Percentiles rank a stretch among this genome's conserved stretches.
Conservation (phyloP, 495 filamentous ascomycete species). For the Pyronema omphalodes region DNA sequence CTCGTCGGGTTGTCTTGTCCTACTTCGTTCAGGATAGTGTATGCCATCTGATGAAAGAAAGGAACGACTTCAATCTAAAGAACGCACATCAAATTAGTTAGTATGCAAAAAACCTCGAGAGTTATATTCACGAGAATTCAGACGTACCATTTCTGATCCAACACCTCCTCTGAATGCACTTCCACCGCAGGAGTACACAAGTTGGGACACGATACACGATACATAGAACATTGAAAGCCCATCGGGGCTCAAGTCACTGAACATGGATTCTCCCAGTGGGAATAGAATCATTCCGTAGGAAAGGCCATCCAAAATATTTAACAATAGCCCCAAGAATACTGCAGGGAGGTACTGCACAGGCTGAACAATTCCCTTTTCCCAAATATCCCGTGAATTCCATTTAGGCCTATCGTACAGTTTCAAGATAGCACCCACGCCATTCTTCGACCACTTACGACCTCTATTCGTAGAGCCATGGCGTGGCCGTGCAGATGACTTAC, state of each 20-base stretch:
- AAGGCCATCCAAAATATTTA: slow-evolving; percentile 85
- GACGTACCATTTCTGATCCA: slow-evolving; percentile 75
- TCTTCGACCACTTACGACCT: not conserved
- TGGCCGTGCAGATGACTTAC: not conserved
- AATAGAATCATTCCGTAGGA: slow-evolving; percentile 96
- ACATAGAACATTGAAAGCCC: slow-evolving; percentile 98
- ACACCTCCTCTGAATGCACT: slow-evolving; percentile 83
- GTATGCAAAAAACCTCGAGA: not conserved
- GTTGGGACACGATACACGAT: slow-evolving; percentile 82
- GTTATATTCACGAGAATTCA: not conserved
- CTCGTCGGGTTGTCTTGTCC: slow-evolving; percentile 65
- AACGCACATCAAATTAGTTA: not conserved
- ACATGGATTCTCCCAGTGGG: slow-evolving; percentile 67
- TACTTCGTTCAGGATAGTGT: slow-evolving; percentile 60
- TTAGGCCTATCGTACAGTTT: slow-evolving; percentile 32
- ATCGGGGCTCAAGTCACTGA: slow-evolving; percentile 65
- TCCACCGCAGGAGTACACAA: slow-evolving; percentile 71
- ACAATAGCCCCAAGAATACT: slow-evolving; percentile 67
- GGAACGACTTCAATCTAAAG: slow-evolving; percentile 80
- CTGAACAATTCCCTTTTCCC: slow-evolving; percentile 42
- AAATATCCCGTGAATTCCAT: slow-evolving; percentile 39
- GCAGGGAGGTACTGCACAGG: slow-evolving; percentile 58
- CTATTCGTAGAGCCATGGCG: not conserved
- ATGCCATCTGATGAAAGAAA: slow-evolving; percentile 95
- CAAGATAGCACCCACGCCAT: slow-evolving; percentile 33